These are phyloP conservation scores for Moesziomyces sp. DNA, from an alignment of 1,284 basidiomycete species.

Conservation along the genomic window DNA sequence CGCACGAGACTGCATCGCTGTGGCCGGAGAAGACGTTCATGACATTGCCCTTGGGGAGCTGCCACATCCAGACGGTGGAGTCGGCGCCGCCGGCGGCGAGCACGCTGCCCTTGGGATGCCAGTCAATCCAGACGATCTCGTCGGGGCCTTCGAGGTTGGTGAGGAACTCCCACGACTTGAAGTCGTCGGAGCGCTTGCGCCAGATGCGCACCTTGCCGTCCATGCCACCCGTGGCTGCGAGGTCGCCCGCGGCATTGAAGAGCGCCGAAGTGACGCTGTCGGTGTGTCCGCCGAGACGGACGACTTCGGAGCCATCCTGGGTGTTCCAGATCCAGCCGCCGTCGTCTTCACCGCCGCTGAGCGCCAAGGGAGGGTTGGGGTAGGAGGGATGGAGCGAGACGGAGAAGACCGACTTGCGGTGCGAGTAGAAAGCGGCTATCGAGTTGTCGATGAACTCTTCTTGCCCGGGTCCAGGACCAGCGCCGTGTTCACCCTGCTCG, in stretches of 20 bases:
- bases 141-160: slow-evolving; percentile 91
- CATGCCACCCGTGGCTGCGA: slow-evolving; percentile 96
- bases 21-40: slow-evolving; percentile 97
- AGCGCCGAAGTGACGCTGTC: slow-evolving; percentile 86
- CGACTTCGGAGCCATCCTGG: slow-evolving; percentile 81
- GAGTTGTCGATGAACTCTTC: slow-evolving; percentile 63
- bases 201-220: slow-evolving; percentile 93
- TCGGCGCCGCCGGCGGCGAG: slow-evolving; percentile 92
- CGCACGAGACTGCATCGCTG: slow-evolving; percentile 83
- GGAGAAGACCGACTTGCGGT: slow-evolving; percentile 78
- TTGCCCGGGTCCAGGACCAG: slow-evolving; percentile 31
- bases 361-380: slow-evolving; percentile 84
- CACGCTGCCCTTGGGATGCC: slow-evolving; percentile 94
- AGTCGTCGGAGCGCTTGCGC: slow-evolving; percentile 73
- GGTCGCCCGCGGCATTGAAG: slow-evolving; percentile 88
- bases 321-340: slow-evolving; percentile 93
- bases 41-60: slow-evolving; percentile 88
- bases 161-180: slow-evolving; percentile 87
- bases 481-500: slow-evolving; percentile 11
- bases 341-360: slow-evolving; percentile 95
- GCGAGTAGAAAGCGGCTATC: slow-evolving; percentile 65
- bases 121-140: slow-evolving; percentile 92
- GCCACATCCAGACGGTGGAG: slow-evolving; percentile 97
- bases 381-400: slow-evolving; percentile 78
- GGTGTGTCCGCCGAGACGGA: slow-evolving; percentile 86